Conservation (phyloP, 176 grass and related monocot species). For the Cenchrus fungigraminus region DNA sequence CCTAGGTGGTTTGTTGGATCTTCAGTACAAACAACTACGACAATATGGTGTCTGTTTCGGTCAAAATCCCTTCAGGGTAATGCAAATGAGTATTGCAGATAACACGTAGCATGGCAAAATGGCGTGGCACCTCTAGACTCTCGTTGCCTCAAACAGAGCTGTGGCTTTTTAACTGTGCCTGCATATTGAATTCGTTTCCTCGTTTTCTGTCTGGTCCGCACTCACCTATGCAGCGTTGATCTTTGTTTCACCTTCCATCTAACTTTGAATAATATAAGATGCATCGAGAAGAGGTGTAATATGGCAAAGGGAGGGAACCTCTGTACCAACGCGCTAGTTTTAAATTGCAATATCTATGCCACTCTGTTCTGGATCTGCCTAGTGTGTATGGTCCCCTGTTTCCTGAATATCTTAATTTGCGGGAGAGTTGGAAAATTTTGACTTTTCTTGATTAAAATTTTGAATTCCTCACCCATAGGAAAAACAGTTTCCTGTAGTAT, state of each 20-base stretch:
- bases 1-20: not conserved
- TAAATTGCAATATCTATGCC: conserved; percentile 11
- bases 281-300: not conserved
- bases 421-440: not conserved
- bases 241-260: not conserved
- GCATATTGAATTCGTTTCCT: not conserved
- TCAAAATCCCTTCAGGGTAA: not conserved
- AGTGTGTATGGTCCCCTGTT: not conserved
- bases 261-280: not conserved
- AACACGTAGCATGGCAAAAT: not conserved
- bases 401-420: not conserved
- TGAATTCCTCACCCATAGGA: not conserved
- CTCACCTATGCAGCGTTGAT: not conserved
- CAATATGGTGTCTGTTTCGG: not conserved
- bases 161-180: conserved; percentile 4
- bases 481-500: conserved; percentile 7
- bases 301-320: conserved; percentile 12
- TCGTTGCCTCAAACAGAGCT: not conserved
- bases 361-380: not conserved
- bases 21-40: not conserved
- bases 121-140: not conserved
- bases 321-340: not conserved
- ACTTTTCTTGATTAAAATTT: conserved; percentile 30
- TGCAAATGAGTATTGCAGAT: not conserved
- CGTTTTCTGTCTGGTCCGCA: not conserved